These are phyloP conservation scores for Macrophomina phaseolina DNA, from an alignment of 2,329 filamentous ascomycete genomes.

Conservation along the genomic window DNA sequence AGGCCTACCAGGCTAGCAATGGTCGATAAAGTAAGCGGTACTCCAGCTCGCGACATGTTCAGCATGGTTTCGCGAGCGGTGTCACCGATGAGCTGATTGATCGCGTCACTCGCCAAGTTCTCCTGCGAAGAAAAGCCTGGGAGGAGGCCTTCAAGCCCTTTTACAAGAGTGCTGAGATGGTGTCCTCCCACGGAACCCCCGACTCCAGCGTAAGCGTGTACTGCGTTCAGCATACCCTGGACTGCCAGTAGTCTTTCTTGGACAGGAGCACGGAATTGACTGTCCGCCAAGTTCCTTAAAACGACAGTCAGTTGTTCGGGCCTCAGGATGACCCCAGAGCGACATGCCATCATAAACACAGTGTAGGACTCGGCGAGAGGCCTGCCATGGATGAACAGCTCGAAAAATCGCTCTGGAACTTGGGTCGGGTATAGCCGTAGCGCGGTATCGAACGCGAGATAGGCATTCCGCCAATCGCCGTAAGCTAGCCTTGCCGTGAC, in stretches of 20 bases:
- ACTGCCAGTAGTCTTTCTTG: conserved; percentile 29
- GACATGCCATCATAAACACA: conserved; percentile 55
- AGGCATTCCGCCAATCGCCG: conserved; percentile 55
- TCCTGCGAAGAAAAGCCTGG: conserved; percentile 8
- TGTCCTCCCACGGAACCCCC: conserved; percentile 44
- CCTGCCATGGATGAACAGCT: conserved; percentile 52
- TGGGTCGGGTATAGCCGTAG: conserved; percentile 54
- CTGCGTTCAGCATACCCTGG: conserved; percentile 48
- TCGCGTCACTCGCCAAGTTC: conserved; percentile 28
- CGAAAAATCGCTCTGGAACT: conserved; percentile 50
- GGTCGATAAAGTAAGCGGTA: conserved; percentile 32
- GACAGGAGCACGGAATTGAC: conserved; percentile 28
- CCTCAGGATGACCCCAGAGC: conserved; percentile 47
- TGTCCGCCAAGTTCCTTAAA: conserved; percentile 40
- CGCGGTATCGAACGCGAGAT: conserved; percentile 56
- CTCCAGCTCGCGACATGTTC: conserved; percentile 32
- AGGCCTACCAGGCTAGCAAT: conserved; percentile 41
- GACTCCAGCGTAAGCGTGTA: conserved; percentile 50
- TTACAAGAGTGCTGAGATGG: conserved; percentile 47
- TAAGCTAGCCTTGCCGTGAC: conserved; percentile 52
- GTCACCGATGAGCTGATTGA: conserved; percentile 12
- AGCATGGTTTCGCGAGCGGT: conserved; percentile 15
- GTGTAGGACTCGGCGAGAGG: conserved; percentile 55
- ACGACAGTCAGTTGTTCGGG: conserved; percentile 41
- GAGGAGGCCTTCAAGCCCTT: conserved; percentile 37